Evolutionary conservation across 208 protist genomes (phyloP), one percentile per base, ranked within the genome.

Genomic region (Leishmania braziliensis): DNA sequence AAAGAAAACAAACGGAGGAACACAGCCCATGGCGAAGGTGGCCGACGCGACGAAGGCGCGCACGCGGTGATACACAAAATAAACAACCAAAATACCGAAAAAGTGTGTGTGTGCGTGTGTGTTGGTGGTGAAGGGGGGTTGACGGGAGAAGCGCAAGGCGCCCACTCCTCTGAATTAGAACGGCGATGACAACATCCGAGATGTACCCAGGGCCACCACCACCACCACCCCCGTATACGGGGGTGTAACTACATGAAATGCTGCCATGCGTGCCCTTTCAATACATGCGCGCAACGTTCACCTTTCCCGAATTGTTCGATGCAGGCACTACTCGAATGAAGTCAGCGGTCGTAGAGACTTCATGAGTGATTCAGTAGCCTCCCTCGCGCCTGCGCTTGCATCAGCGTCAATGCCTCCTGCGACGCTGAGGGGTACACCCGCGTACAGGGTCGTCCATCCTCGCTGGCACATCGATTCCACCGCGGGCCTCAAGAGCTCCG

Each of bases 271-370:
- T 63, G 58, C 58, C 12, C 58, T 63, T n/a, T 29, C n/a, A 33
- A 12, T 29, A 36, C 14, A 29, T 66, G 62, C 62, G 3, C 16
- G 12, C 12, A 66, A 36, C 8, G 58, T 29, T 29, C 26, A n/a
- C 26, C 6, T 10, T 29, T 51, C 29, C 63, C 33, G 10, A 36
- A 18, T 6, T 72, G 3, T 26, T 69, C 20, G 16, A 10, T 66
- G 46, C 16, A 43, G 48, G 43, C 0, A 8, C 69, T 80, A 88
- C 72, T 89, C 87, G 62, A 83, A 86, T 33, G 87, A 90, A 29
- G 87, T 90, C 46, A 90, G 65, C 0, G 87, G 87, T 36, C 81
- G 76, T 39, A 84, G 75, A 69, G 81, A 79, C 23, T 26, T 33
- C 16, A 84, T 23, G 12, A 63, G 56, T 33, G 65, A 33, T 5